These are phyloP conservation scores for Beauveria scarabaeidicola DNA, from an alignment of 2,329 filamentous ascomycete species.

Conservation along the genomic window DNA sequence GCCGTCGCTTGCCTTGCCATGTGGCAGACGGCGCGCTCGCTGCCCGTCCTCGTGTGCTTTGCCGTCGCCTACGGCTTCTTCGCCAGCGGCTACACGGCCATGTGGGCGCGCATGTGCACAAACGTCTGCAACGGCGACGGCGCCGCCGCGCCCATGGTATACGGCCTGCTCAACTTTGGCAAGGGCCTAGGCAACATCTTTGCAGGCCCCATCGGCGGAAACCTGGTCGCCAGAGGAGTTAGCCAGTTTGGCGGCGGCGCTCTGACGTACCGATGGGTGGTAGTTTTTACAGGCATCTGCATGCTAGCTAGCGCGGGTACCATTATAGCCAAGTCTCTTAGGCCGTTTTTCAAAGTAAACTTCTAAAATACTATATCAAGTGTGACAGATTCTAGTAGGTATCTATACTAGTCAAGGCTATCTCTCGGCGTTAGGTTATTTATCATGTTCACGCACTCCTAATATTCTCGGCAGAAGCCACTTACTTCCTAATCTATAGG, in stretches of 20 bases:
- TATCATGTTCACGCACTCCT: no score
- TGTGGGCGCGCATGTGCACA: slow-evolving; percentile 21
- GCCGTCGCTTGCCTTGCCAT: slow-evolving; percentile 39
- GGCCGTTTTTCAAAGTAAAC: no score
- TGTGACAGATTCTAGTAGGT: no score
- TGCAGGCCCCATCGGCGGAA: slow-evolving; percentile 22
- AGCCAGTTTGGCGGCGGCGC: background rate
- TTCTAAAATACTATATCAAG: no score
- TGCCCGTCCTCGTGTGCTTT: slow-evolving; percentile 39
- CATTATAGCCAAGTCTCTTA: background rate
- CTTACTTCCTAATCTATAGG: no score
- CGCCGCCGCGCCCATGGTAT: slow-evolving; percentile 19
- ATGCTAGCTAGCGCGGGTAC: slow-evolving; percentile 6
- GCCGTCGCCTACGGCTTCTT: slow-evolving; percentile 42
- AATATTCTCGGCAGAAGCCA: no score
- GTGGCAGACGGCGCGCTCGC: slow-evolving; percentile 40
- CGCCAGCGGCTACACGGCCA: slow-evolving; percentile 12
- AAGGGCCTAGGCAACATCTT: slow-evolving; percentile 25
- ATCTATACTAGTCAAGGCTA: no score
- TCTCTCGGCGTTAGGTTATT: no score
- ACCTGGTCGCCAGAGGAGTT: slow-evolving; percentile 14
- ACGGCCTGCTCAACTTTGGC: slow-evolving; percentile 21
- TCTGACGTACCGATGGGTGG: background rate
- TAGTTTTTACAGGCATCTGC: slow-evolving; percentile 1
- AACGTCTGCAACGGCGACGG: slow-evolving; percentile 21